Base-by-base conservation (phyloP, 768 basidiomycete genomes). In the Pisolithus microcarpus region DNA sequence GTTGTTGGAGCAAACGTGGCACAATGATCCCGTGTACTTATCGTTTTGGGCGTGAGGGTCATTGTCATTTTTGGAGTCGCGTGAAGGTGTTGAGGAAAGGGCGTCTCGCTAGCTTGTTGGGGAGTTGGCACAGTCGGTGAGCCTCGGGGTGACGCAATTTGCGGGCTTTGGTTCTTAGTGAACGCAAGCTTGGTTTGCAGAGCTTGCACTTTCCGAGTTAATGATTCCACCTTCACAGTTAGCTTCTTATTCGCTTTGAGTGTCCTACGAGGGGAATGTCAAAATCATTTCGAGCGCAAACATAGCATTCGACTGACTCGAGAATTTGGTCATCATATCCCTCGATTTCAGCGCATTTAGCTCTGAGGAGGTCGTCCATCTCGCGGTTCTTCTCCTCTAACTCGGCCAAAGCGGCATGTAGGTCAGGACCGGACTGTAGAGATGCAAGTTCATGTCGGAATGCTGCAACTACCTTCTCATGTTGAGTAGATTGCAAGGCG, bases 191-290 rank as follows among this genome's bases (percentile, higher is more conserved):
- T 90, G 15, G 75, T 70, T 63, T 91, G 86, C 54, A 89, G 65
- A 48, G 74, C 80, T 56, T 85, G 82, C 38, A 85, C 78, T 63
- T 89, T 91, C 46, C 86, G 79, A 49, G 77, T 81, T 26, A 91
- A 70, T 9, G 77, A 72, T 50, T 90, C 88, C 37, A 87, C 80
- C 65, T 84, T 89, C 51, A 69, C 70, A 3, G 70, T 70, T 23
- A 91, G 72, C 58, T 85, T 88, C 72, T 88, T 90, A 69, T 87
- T 89, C 56, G 84, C 82, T 65, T 88, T 90, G 55, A 87, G 63
- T 64, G 87, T 79, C 57, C 88, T 91, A 18, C 13, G 34, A 46
- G 58, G 19, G 15, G 51, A 54, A 48, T 56, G 23, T 44, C 49
- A 43, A 51, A 36, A 15, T 9, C 49, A 39, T 42, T 38, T 36